Evolutionary conservation across 2,329 filamentous ascomycete species (phyloP), one percentile per base, ranked within the genome.

Genomic region (Microascus cirrosus): DNA sequence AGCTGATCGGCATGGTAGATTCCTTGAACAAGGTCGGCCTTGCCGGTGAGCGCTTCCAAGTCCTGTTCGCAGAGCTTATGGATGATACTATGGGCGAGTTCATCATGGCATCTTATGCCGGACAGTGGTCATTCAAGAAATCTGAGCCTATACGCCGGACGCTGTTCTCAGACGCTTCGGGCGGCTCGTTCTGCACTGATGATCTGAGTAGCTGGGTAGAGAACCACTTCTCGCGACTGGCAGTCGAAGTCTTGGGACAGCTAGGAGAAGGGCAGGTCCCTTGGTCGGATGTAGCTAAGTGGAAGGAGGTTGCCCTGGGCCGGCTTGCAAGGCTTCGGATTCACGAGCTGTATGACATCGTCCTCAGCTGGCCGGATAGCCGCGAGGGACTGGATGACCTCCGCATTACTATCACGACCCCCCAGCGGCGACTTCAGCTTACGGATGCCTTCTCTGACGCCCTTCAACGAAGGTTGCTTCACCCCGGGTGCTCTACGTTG

Each of bases 261-360:
- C 69, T 81, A 11, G 74, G 70, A 5, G 70, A 69, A 20, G 66
- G 72, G 39, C 64, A 69, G 48, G 68, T 84, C 28, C 74, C 77
- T 6, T 77, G 78, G 70, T 69, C 72, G 18, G 79, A 89, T 60
- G 75, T 87, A 50, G 79, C 84, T 62, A 82, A 82, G 61, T 90
- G 86, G 81, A 86, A 86, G 66, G 82, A 87, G 48, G 84, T 87
- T 64, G 86, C 85, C 18, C 70, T 89, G 52, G 81, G 81, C 2
- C 80, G 85, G 52, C 77, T 93, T 18, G 88, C 87, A 2, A 78
- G 81, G 20, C 74, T 88, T 54, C 80, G 89, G 51, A 88, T 87
- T 53, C 76, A 80, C 8, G 84, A 90, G 65, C 74, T 94, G 11
- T 93, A 91, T 65, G 87, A 92, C 65, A 91, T 93, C 65, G 84